Evolutionary conservation across 495 filamentous ascomycete species (phyloP).

Genomic region (Neurospora cerealis): DNA sequence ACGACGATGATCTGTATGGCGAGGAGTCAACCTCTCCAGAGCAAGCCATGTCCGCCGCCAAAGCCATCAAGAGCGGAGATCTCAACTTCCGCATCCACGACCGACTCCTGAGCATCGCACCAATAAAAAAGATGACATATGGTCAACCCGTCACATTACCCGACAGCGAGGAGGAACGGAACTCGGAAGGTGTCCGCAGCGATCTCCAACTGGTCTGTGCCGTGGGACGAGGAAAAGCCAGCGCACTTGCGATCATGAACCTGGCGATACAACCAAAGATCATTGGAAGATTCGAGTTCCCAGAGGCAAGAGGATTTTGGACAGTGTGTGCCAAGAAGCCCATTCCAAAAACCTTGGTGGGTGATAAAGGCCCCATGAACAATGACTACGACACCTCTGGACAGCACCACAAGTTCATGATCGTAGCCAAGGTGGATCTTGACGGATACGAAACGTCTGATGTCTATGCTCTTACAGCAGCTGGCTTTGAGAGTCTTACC

Average conservation of each 20-base stretch:
- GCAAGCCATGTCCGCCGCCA: slow-evolving; percentile 15
- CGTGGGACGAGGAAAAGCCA: slow-evolving; percentile 57
- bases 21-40: slow-evolving; percentile 44
- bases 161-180: slow-evolving; percentile 33
- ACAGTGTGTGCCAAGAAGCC: slow-evolving; percentile 51
- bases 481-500: slow-evolving; percentile 52
- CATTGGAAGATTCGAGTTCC: slow-evolving; percentile 51
- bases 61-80: slow-evolving; percentile 40
- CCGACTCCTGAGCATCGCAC: slow-evolving; percentile 61
- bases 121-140: slow-evolving; percentile 61
- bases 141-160: slow-evolving; percentile 39
- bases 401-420: slow-evolving; percentile 58
- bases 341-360: slow-evolving; percentile 41
- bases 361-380: slow-evolving; percentile 38
- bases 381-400: slow-evolving; percentile 41
- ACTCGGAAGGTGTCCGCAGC: slow-evolving; percentile 33
- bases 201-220: slow-evolving; percentile 63
- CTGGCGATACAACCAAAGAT: slow-evolving; percentile 59
- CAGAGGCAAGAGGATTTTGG: slow-evolving; percentile 53
- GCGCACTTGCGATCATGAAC: slow-evolving; percentile 65
- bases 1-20: slow-evolving; percentile 53
- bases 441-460: slow-evolving; percentile 47
- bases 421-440: slow-evolving; percentile 52
- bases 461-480: slow-evolving; percentile 51
- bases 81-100: slow-evolving; percentile 73